Base-by-base conservation (phyloP, 768 basidiomycete genomes). In the Pisolithus tinctorius region DNA sequence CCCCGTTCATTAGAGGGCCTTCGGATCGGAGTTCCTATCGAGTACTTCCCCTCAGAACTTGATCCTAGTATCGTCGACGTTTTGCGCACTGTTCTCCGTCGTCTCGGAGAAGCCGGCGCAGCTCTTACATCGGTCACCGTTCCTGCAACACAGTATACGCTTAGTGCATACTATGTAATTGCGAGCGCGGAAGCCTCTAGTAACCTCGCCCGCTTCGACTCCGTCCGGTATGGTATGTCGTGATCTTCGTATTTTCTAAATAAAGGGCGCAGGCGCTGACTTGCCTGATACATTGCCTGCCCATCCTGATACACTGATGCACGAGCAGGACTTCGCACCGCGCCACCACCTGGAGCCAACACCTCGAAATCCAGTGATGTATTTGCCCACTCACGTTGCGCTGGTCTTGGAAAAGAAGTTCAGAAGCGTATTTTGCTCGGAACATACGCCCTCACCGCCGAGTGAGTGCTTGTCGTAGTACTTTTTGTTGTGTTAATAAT, bases 91-190 rank as follows among this genome's bases (percentile, higher is more conserved):
- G 61, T 79, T 8, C 64, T 91, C 36, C 54, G 60, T 0, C 49
- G 60, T 10, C 71, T 86, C 16, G 47, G 57, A 58, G 38, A 63
- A 0, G 71, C 71, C 1, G 93, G 93, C 1, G 92, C 90, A 0
- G 71, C 71, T 1, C 59, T 96, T 29, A 67, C 81, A 1, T 78
- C 91, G 45, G 82, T 97, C 0, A 85, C 86, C 8, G 71, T 97
- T 10, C 88, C 91, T 0, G 68, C 72, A 2, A 81, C 81, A 0
- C 67, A 64, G 1, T 87, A 86, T 60, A 89, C 91, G 0, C 74
- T 98, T 4, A 91, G 92, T 50, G 88, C 93, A 11, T 98, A 98
- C 72, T 98, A 97, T 61, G 89, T 96, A n/a, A 77, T 98, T 14
- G 88, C 95, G 1, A 88, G 84, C 53, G 93, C 95, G 0, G 95